These are phyloP conservation scores for Acanthamoeba rhysodes DNA, from an alignment of 208 protist genomes.

Conservation along the genomic window DNA sequence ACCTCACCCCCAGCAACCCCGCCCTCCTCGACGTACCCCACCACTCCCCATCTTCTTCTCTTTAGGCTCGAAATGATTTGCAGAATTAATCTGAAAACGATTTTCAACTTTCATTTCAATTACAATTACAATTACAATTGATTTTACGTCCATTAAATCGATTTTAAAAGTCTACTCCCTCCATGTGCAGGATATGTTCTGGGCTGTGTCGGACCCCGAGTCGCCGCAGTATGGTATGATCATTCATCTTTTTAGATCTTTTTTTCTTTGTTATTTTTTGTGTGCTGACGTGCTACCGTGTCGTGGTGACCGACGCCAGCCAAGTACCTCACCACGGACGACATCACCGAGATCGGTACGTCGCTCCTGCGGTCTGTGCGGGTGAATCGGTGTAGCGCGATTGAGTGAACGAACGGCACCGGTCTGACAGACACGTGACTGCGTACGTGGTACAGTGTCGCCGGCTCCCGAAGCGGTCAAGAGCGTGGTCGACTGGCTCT, in stretches of 20 bases:
- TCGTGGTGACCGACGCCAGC: no score
- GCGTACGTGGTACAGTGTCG: neutral
- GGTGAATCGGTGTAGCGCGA: no score
- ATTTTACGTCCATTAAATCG: no score
- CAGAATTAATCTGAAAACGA: no score
- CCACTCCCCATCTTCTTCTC: neutral
- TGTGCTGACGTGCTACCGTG: no score
- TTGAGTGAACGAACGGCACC: no score
- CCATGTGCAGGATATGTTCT: neutral
- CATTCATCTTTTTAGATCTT: neutral
- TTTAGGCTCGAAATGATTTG: neutral
- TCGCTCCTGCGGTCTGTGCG: neutral
- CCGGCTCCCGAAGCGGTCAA: neutral
- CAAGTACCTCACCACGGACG: slow-evolving; percentile 4
- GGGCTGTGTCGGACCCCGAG: neutral
- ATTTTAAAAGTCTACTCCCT: neutral
- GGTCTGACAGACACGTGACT: no score
- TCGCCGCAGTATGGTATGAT: neutral
- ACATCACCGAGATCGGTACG: neutral
- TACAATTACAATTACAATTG: neutral
- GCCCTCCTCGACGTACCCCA: neutral
- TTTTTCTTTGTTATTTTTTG: neutral
- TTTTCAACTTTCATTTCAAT: neutral
- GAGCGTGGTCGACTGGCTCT: neutral
- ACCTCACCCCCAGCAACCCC: slow-evolving; percentile 27